phyloP scores from a whole-genome alignment of 495 filamentous ascomycete genomes.

The Aspergillus steynii region DNA sequence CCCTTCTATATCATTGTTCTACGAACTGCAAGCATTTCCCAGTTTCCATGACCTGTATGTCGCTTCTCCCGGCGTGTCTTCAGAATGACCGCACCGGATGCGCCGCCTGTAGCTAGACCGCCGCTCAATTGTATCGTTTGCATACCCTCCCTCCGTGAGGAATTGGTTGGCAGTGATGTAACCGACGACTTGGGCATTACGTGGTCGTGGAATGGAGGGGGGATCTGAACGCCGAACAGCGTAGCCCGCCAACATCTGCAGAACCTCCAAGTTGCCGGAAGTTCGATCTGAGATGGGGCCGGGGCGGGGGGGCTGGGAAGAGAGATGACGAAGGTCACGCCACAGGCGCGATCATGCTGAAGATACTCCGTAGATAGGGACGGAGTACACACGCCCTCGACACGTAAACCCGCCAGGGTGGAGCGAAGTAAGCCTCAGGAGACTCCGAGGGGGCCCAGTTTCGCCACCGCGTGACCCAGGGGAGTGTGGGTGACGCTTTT shows the following conservation, averaged over 20 bases:
- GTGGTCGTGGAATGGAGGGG: background rate
- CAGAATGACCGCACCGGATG: background rate
- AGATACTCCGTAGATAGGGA: no score
- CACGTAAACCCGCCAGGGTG: background rate
- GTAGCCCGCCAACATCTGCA: background rate
- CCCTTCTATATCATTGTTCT: constrained; percentile 3
- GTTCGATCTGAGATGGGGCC: no score
- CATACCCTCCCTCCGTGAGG: background rate
- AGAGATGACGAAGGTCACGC: background rate
- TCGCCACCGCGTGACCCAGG: background rate
- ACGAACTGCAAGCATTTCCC: background rate
- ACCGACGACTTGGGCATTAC: background rate
- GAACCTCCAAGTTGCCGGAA: background rate
- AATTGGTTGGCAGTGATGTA: constrained; percentile 1
- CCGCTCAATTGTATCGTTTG: background rate
- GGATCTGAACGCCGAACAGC: background rate
- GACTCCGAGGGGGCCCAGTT: background rate
- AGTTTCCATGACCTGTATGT: background rate
- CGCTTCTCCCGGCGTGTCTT: background rate
- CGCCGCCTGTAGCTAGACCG: background rate
- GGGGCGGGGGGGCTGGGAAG: no score
- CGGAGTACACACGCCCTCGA: background rate
- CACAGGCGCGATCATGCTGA: background rate
- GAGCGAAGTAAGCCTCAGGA: background rate
- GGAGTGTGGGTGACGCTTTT: background rate